Evolutionary conservation across 73 alveolate species (phyloP), one percentile per base, ranked within the genome.

Genomic region (Blepharisma japonicum): DNA sequence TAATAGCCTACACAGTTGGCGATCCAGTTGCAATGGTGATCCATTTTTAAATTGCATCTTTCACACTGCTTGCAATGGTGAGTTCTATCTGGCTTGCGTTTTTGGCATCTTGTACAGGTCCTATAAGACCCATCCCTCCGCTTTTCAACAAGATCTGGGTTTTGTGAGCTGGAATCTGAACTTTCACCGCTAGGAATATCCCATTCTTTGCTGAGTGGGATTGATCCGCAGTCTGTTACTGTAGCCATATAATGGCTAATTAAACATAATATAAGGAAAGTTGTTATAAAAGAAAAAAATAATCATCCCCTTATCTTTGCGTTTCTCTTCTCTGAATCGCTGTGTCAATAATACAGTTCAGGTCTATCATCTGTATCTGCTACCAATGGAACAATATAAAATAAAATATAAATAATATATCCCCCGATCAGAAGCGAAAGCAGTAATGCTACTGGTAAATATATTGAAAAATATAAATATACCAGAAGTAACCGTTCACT

Each of bases 1-100:
- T 72, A 66, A 68, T 83, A 71, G 5, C 96, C 97, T 48, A 92
- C 86, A 42, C 98, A 92, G 70, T 87, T 92, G 56, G 84, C 87
- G 4, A 92, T 77, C 95, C 98, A 92, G 6, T 92, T 94, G 77
- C 98, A 92, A 68, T 92, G 98, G 71, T 92, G 98, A 74, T 92
- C 96, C 97, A 91, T 91, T 74, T 80, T 91, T 6, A 89, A 68
- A 23, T 85, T 67, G 71, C 98, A 92, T 55, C 79, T 77, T 45
- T 90, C 87, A 80, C 96, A 92, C 53, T 80, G 70, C 14, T 83
- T 79, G 82, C 98, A 92, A 70, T 92, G 98, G 68, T 92, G 96
- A 55, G 92, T 77, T 67, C 98, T 71, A 47, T 87, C 94, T 18
- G 94, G 96, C 81, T 92, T 91, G 9, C 80, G 55, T 55, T 79